Base-by-base conservation (phyloP, 108 stramenopile genomes). In the Nitzschia sp. region DNA sequence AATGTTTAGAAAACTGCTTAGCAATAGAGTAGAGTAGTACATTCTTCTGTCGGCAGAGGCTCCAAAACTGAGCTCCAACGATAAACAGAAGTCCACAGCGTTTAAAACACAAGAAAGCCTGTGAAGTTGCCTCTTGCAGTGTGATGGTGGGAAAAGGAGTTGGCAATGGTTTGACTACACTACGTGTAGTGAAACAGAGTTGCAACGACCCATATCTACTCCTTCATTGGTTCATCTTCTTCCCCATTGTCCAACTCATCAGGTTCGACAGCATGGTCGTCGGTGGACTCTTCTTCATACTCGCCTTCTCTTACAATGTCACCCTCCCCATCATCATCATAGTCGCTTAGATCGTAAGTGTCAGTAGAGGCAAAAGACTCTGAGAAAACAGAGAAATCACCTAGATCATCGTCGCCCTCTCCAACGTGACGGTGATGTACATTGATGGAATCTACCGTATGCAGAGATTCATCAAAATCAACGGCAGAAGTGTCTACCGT, bases 341-440 rank as follows among this genome's bases (percentile, higher is more conserved):
- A 63, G 52, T 65, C 62, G 60, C 60, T 63, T 6, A 63, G 51
- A 19, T 48, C 62, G 21, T 76, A 75, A 17, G 75, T 68, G 24
- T 67, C 68, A 34, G 54, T 57, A 3, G 75, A 76, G 41, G 42
- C 48, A 51, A 69, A 76, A 17, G 75, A 76, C 42, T 76, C 75
- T 20, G 68, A 69, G 53, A 76, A 76, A 9, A 68, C 69, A 25
- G 75, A 70, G 11, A 69, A 22, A n/a, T 76, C 75, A n/a, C 61
- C 68, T 39, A 41, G 51, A 24, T 72, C 53, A 7, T 61, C 70
- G 51, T 42, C 40, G 21, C 41, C n/a, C n/a, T 69, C 48, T 3
- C n/a, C 56, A 2, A 71, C 53, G 41, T 71, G 70, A n/a, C 57
- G 43, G 25, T 55, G 60, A 42, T 71, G 60, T 11, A 71, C 24